Evolutionary conservation across 2,329 filamentous ascomycete species (phyloP).

Genomic region (Cladosporium sp.): DNA sequence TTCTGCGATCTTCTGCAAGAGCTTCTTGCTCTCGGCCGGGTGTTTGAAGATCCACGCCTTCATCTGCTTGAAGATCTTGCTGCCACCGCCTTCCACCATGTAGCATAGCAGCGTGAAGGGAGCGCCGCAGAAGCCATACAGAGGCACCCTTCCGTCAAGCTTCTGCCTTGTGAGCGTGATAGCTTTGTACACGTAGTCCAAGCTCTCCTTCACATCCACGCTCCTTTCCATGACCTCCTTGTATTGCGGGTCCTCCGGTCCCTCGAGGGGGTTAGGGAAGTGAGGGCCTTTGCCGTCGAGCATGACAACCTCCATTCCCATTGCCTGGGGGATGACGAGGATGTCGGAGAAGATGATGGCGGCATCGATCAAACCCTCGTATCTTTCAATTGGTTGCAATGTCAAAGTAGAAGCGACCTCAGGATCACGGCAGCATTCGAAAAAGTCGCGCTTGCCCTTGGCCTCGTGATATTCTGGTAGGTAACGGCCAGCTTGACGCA

Average conservation of each 20-base stretch:
- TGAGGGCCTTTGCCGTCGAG: conserved; percentile 93
- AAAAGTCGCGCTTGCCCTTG: conserved; percentile 88
- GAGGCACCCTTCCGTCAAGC: conserved; percentile 76
- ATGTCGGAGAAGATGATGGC: conserved; percentile 99
- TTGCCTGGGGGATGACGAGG: conserved; percentile 91
- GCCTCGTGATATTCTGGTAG: conserved; percentile 96
- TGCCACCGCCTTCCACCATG: conserved; percentile 97
- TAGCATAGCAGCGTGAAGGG: conserved; percentile 97
- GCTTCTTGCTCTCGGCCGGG: conserved; percentile 66
- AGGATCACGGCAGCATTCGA: conserved; percentile 90
- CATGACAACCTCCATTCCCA: conserved; percentile 99
- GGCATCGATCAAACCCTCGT: conserved; percentile 81
- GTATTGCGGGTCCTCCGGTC: conserved; percentile 79
- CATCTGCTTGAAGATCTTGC: conserved; percentile 85
- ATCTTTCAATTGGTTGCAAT: conserved; percentile 90
- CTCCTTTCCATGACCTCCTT: conserved; percentile 64
- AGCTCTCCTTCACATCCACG: conserved; percentile 76
- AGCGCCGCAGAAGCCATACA: conserved; percentile 94
- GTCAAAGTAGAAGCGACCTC: conserved; percentile 91
- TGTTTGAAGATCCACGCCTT: conserved; percentile 98
- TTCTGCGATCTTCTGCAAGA: conserved; percentile 87
- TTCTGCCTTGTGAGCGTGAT: conserved; percentile 88
- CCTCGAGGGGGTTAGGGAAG: conserved; percentile 77
- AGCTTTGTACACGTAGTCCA: conserved; percentile 93
- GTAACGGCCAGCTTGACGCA: conserved; percentile 97